These are phyloP conservation scores for Diaporthe citriasiana DNA, from an alignment of 2,329 filamentous ascomycete genomes.

Conservation along the genomic window DNA sequence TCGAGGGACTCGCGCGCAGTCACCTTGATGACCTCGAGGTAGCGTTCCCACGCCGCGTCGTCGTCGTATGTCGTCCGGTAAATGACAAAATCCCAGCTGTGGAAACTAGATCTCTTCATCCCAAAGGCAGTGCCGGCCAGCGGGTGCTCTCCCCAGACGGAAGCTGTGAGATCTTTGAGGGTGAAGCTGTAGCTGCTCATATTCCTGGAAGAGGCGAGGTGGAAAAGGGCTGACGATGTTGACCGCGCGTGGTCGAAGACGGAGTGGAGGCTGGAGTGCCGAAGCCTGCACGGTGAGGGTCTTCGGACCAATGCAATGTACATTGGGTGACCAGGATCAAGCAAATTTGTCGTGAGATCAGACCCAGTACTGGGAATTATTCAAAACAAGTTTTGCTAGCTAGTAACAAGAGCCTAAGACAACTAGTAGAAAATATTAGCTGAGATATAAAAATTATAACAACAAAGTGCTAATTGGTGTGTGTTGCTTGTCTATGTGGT, in stretches of 20 bases:
- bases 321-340: no score
- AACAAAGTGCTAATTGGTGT: no score
- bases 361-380: no score
- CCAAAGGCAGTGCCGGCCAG: not conserved
- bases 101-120: not conserved
- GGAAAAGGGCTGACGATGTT: not conserved
- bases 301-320: not conserved
- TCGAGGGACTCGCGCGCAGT: not conserved
- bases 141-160: not conserved
- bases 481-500: no score
- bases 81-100: not conserved
- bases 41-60: conserved; percentile 2
- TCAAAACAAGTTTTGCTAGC: no score
- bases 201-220: not conserved
- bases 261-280: not conserved
- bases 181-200: conserved; percentile 7
- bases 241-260: not conserved
- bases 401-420: no score
- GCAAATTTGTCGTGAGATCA: no score
- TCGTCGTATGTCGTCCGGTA: conserved; percentile 11
- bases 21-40: not conserved
- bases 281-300: not conserved
- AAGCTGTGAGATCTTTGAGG: not conserved
- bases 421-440: no score
- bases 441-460: no score